Conservation (phyloP, 306 rosid genomes). For the Lagenaria siceraria region DNA sequence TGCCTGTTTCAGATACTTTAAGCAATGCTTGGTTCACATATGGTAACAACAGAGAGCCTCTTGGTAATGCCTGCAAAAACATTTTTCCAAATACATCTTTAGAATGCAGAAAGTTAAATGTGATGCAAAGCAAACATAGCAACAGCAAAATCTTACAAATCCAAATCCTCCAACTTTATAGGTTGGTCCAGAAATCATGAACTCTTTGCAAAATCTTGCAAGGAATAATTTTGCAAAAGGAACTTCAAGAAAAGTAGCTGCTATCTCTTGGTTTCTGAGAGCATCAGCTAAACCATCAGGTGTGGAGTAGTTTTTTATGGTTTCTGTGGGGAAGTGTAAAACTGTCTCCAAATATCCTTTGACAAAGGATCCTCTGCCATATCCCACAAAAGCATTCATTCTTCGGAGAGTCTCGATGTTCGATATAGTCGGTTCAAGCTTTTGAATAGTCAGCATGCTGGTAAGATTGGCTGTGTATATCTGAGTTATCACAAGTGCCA, state of each 20-base stretch:
- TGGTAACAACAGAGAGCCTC: slow-evolving; percentile 19
- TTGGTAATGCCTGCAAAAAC: slow-evolving; percentile 27
- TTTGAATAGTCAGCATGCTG: slow-evolving; percentile 33
- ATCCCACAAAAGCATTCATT: slow-evolving; percentile 24
- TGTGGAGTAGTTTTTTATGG: slow-evolving; percentile 12
- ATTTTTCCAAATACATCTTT: too few relatives aligned
- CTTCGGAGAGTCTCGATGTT: slow-evolving; percentile 15
- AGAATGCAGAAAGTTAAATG: background rate
- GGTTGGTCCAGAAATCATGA: slow-evolving; percentile 21
- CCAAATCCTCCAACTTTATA: slow-evolving; percentile 38
- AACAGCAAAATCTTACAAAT: slow-evolving; percentile 5
- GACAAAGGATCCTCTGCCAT: slow-evolving; percentile 22
- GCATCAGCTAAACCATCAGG: slow-evolving; percentile 23
- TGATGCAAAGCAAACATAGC: background rate
- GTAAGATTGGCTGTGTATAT: slow-evolving; percentile 35
- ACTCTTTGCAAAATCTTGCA: slow-evolving; percentile 26
- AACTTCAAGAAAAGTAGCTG: slow-evolving; percentile 29
- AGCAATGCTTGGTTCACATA: slow-evolving; percentile 23
- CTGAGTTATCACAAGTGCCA: slow-evolving; percentile 33
- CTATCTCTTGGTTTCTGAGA: slow-evolving; percentile 25
- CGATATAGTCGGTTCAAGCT: slow-evolving; percentile 27
- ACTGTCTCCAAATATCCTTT: slow-evolving; percentile 13
- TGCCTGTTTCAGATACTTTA: slow-evolving; percentile 17
- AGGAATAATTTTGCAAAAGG: slow-evolving; percentile 32
- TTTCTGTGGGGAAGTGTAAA: background rate